Evolutionary conservation across 495 filamentous ascomycete species (phyloP), one percentile per base, ranked within the genome.

Genomic region (Mycothermus thermophilus): DNA sequence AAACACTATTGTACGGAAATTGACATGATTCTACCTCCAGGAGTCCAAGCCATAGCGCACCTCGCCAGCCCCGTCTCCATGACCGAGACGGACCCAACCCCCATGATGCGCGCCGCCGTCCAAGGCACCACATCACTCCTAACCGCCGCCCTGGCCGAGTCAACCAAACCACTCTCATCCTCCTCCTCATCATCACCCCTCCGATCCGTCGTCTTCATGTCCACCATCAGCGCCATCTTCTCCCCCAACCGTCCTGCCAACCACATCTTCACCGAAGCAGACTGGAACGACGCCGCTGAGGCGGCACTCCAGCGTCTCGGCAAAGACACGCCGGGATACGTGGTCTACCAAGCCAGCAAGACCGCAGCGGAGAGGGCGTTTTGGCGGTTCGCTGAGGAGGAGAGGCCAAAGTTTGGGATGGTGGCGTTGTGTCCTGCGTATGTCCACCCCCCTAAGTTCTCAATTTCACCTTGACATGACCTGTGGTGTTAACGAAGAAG

Each of bases 61-160:
- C 44, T 66, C n/a, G 69, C 69, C 3, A 58, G 61, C 1, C 80
- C 82, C 2, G 80, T 86, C 55, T 75, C 77, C 37, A 58, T 60
- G 43, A 63, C 62, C 29, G 52, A 59, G 42, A 67, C 69, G 17
- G 72, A 85, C 47, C 62, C 74, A 14, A 56, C 72, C 38, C 72
- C 76, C 51, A 69, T 83, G 41, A 50, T 86, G 20, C 74, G 80
- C 32, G 75, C 77, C 9, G 75, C 76, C 0, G 66, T 83, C 42
- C 74, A 74, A 39, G 80, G 83, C 23, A 88, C 83, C 7, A 75
- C 71, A 1, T 72, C 74, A 7, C 73, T 88, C 31, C 52, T 90
- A 26, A 67, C 75, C 35, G 71, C 77, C 1, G 69, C 82, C 41
- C 57, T 70, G 29, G 57, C 59, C 48, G 77, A 69, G 5, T 72